Evolutionary conservation across 2,329 filamentous ascomycete species (phyloP).

Genomic region (Monilinia fructigena): DNA sequence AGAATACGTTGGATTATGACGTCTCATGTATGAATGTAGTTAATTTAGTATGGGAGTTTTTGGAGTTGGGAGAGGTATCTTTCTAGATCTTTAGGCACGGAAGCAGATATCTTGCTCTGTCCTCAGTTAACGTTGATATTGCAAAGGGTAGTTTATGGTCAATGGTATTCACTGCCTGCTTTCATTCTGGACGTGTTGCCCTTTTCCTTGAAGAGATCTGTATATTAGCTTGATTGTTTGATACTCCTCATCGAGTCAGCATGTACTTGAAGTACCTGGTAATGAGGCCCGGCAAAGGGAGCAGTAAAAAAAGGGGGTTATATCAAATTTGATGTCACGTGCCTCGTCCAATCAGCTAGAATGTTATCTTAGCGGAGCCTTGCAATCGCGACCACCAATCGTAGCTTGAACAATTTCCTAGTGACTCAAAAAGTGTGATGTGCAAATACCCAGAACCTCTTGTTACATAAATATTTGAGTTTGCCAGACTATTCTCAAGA

Average conservation of each 20-base stretch:
- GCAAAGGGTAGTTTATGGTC: constrained; percentile 1
- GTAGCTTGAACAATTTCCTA: constrained; percentile 23
- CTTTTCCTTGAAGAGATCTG: constrained; percentile 3
- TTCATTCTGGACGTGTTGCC: neutral
- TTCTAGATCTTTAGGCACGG: constrained; percentile 14
- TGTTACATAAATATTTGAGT: constrained; percentile 12
- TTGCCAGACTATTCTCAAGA: constrained; percentile 41
- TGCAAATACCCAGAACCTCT: neutral
- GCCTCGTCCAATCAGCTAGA: constrained; percentile 9
- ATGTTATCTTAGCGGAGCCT: constrained; percentile 23
- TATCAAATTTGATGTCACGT: constrained; percentile 10
- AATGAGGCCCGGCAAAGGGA: neutral
- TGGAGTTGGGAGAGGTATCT: constrained; percentile 22
- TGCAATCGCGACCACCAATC: constrained; percentile 21
- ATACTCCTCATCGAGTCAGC: neutral
- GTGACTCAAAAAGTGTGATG: constrained; percentile 23
- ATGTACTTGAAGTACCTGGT: neutral
- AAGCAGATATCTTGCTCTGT: constrained; percentile 10
- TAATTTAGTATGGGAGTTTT: constrained; percentile 20
- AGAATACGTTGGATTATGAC: constrained; percentile 16
- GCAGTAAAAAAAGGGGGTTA: constrained; percentile 16
- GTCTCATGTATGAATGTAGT: constrained; percentile 16
- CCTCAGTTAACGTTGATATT: constrained; percentile 5
- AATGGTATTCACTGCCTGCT: constrained; percentile 6
- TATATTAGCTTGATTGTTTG: neutral